Base-by-base conservation (phyloP, 495 filamentous ascomycete genomes). In the Daldinia grandis region DNA sequence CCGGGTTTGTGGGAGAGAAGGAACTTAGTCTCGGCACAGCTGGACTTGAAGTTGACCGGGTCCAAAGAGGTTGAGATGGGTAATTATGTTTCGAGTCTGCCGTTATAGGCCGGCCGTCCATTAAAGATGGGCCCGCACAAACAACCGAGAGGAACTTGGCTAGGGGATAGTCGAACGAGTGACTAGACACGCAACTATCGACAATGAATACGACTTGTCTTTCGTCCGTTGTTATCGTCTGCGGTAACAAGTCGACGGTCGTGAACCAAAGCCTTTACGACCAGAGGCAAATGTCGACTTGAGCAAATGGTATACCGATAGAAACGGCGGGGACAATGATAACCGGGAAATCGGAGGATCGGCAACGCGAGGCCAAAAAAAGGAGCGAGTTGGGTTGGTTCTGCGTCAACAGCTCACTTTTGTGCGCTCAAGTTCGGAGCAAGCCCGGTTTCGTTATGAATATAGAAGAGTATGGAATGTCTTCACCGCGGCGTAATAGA, bases 41-140 rank as follows among this genome's bases (percentile, higher is more conserved):
- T 60, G 75, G 73, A 72, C 73, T 77, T 33, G 75, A 76, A 8
- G 76, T 71, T 19, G 73, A 74, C 58, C 78, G 76, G 40, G 78
- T 73, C 81, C 82, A 83, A 72, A 75, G 71, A 73, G 70, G 61
- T 61, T 79, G 76, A 63, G 77, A 68, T 74, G 79, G 78, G 72
- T 82, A 85, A 69, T 77, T 79, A 82, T 84, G 82, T 76, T 83
- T 82, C 55, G 82, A 75, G 76, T 84, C 81, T 78, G 81, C 82
- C 81, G 82, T 76, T 64, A 80, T 78, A 68, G 82, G 77, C 79
- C 79, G 81, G 75, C 79, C 73, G 76, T 85, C 82, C 83, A 85
- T 85, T 78, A 84, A 82, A 79, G 72, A 79, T 78, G 71, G 69
- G 73, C 77, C 66, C 74, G 66, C 69, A 71, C 71, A 62, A 71